phyloP scores from a whole-genome alignment of 116 monocot species.

The Cymodocea nodosa region DNA sequence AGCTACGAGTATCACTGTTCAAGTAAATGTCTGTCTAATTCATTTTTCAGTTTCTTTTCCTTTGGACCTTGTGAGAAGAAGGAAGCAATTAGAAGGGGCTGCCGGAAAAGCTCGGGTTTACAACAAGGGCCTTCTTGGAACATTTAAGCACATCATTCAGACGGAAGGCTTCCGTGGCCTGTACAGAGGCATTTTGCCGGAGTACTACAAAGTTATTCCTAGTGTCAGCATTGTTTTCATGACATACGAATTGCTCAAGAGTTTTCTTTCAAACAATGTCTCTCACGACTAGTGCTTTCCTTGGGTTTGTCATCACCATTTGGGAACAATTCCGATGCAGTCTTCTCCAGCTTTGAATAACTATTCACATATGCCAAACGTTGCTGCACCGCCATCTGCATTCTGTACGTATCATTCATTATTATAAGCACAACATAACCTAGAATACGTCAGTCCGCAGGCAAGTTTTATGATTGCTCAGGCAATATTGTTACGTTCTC shows the following conservation, averaged over 20 bases:
- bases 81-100: constrained; percentile 82
- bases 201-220: constrained; percentile 82
- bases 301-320: too few species aligned
- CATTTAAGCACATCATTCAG: constrained; percentile 49
- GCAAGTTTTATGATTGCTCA: too few species aligned
- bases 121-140: constrained; percentile 51
- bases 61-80: constrained; percentile 69
- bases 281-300: not conserved
- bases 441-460: too few species aligned
- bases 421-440: too few species aligned
- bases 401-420: too few species aligned
- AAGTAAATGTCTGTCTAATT: too few species aligned
- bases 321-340: too few species aligned
- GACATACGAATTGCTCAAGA: constrained; percentile 66
- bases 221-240: constrained; percentile 73
- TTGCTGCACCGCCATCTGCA: too few species aligned
- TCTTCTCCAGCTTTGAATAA: too few species aligned
- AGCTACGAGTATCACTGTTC: too few species aligned
- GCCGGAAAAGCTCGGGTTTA: constrained; percentile 62
- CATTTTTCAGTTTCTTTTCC: constrained; percentile 58
- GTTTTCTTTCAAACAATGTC: constrained; percentile 13
- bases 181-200: constrained; percentile 74
- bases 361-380: too few species aligned
- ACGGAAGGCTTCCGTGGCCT: constrained; percentile 54
- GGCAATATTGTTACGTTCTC: too few species aligned